Percentiles rank a stretch among this genome's conserved stretches.
These are phyloP conservation scores for Coriolopsis trogii DNA, from an alignment of 1,284 basidiomycete genomes.

Conservation along the genomic window DNA sequence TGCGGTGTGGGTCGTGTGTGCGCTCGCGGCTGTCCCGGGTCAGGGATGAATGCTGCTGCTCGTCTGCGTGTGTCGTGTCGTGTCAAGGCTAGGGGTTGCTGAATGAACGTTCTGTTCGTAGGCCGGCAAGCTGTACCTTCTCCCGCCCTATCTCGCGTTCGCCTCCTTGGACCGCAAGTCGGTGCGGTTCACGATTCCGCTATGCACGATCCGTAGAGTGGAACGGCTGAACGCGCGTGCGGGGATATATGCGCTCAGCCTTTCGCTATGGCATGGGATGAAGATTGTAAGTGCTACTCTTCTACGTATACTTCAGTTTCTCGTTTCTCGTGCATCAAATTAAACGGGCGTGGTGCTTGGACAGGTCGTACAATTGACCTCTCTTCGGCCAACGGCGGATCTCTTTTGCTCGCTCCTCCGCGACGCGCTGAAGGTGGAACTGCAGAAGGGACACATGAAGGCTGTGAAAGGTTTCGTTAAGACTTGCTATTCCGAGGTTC, in stretches of 20 bases:
- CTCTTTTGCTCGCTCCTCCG: slow-evolving; percentile 90
- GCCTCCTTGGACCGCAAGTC: slow-evolving; percentile 91
- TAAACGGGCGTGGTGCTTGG: background rate
- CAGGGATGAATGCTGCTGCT: no score
- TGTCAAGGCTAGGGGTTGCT: background rate
- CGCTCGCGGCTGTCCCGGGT: no score
- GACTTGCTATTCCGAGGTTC: slow-evolving; percentile 94
- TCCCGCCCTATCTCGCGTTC: slow-evolving; percentile 92
- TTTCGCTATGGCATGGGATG: slow-evolving; percentile 95
- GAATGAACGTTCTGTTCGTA: slow-evolving; percentile 35
- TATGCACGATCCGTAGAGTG: slow-evolving; percentile 94
- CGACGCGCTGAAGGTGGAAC: slow-evolving; percentile 87
- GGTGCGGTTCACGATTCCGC: slow-evolving; percentile 89
- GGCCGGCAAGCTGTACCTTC: slow-evolving; percentile 90
- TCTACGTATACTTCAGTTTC: background rate
- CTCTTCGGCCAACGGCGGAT: slow-evolving; percentile 94
- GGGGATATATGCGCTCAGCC: slow-evolving; percentile 92
- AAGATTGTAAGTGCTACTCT: slow-evolving; percentile 75
- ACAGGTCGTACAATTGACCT: slow-evolving; percentile 94
- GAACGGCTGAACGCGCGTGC: slow-evolving; percentile 91
- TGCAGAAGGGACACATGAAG: slow-evolving; percentile 92
- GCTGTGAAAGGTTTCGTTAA: slow-evolving; percentile 88
- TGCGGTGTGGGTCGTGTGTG: no score
- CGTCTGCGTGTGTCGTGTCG: no score
- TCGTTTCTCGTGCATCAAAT: no score